Percentiles rank a stretch among this genome's conserved stretches.
Conservation (phyloP, 2,329 filamentous ascomycete genomes). For the Alternaria infectoria region DNA sequence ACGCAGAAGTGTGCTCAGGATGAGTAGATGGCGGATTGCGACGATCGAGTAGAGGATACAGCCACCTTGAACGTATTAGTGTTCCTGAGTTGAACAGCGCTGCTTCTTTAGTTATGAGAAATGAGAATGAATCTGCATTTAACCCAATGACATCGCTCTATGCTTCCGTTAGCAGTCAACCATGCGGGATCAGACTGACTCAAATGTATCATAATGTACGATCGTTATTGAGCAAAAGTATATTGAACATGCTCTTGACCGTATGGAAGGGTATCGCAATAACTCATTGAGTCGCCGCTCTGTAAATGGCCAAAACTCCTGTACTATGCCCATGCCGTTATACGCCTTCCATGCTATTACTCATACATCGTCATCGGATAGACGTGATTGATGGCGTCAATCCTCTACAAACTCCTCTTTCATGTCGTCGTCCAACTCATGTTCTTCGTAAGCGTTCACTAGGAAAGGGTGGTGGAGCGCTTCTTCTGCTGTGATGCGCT, state of each 20-base stretch:
- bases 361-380: slow-evolving; percentile 23
- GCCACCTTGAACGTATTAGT: neutral
- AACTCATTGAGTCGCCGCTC: slow-evolving; percentile 20
- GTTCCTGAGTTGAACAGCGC: neutral
- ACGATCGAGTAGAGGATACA: too few relatives aligned
- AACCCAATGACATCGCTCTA: neutral
- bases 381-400: slow-evolving; percentile 20
- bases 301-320: slow-evolving; percentile 37
- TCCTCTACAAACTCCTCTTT: slow-evolving; percentile 35
- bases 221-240: neutral
- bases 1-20: slow-evolving; percentile 10
- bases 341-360: slow-evolving; percentile 34
- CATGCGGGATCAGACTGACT: neutral
- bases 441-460: slow-evolving; percentile 37
- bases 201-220: neutral
- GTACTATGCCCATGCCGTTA: slow-evolving; percentile 27
- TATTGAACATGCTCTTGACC: neutral
- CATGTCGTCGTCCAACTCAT: slow-evolving; percentile 44
- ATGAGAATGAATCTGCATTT: neutral
- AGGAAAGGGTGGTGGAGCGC: slow-evolving; percentile 77
- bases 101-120: neutral
- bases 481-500: slow-evolving; percentile 75
- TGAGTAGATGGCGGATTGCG: neutral
- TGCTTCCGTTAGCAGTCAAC: neutral
- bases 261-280: slow-evolving; percentile 40